These are phyloP conservation scores for Salix arbutifolia DNA, from an alignment of 345 rosid species.

Conservation along the genomic window DNA sequence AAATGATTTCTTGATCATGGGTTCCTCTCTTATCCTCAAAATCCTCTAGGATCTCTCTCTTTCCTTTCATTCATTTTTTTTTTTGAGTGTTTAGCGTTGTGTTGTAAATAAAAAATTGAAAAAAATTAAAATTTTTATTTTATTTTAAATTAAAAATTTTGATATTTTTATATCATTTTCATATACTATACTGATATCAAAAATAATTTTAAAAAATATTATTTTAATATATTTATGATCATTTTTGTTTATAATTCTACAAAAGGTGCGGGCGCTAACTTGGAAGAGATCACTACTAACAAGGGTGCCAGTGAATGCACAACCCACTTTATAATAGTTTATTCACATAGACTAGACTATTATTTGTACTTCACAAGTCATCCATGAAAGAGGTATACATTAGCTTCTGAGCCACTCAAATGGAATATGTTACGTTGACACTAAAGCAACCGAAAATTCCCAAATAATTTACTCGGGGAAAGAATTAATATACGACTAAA, in stretches of 20 bases:
- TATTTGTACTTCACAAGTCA: conserved; percentile 26
- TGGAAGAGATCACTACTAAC: conserved; percentile 4
- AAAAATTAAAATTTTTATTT: too few species aligned
- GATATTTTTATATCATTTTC: too few species aligned
- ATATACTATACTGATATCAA: too few species aligned
- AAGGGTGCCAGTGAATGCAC: background rate
- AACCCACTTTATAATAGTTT: conserved; percentile 11
- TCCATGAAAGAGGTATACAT: conserved; percentile 10
- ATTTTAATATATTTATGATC: background rate
- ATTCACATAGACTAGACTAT: background rate
- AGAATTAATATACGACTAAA: background rate
- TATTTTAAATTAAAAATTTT: too few species aligned
- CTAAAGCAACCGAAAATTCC: conserved; percentile 18
- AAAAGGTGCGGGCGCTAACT: conserved; percentile 5
- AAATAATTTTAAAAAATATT: too few species aligned
- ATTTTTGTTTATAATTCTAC: background rate
- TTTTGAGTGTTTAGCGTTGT: too few species aligned
- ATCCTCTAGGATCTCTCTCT: background rate
- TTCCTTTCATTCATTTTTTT: background rate
- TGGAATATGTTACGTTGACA: conserved; percentile 27
- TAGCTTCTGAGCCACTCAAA: conserved; percentile 41
- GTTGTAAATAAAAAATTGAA: too few species aligned
- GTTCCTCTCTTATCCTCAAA: background rate
- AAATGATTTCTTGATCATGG: conserved; percentile 22
- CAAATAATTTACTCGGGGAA: background rate